Evolutionary conservation across 129 eudicot genomes (phyloP), one percentile per base, ranked within the genome.

Genomic region (Cynara cardunculus): DNA sequence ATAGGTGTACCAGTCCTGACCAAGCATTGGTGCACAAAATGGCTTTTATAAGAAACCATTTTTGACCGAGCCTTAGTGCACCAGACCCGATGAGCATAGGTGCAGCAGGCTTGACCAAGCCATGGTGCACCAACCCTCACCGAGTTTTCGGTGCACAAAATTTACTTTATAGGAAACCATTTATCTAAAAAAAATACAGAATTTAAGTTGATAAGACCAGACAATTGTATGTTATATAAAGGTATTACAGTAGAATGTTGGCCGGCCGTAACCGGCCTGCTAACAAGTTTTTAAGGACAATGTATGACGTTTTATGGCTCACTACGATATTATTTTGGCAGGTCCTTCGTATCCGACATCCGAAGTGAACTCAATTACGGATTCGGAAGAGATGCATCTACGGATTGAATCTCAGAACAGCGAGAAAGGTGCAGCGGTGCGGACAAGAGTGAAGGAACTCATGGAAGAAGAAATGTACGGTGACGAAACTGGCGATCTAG

Each of bases 381-480:
- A 39, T 64, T 64, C 78, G 11, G 82, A 77, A 27, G 86, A 77
- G 9, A 39, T 22, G 28, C 61, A 62, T 72, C 82, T 41, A 61
- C 56, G 3, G 18, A 41, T 69, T 24, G 69, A 83, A 65, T 77
- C 83, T 82, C 85, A 82, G 87, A 89, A 81, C 32, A 67, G 9
- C 39, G 84, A 82, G 66, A 87, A 87, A 65, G 69, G 68, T 81
- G 86, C 84, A 26, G 65, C 69, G 26, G 79, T 44, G 24, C 90
- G 81, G 76, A 73, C 92, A 76, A 85, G 94, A 83, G 95, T 96
- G 22, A 92, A 96, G 86, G 93, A 90, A 82, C 91, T 92, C 73
- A 93, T 96, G 95, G 98, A 96, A 83, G 97, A 92, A 81, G 97
- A 91, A 70, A 92, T 92, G 99, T 66, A 77, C 46, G 66, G 78